These are phyloP conservation scores for Ailanthus altissimus DNA, from an alignment of 345 rosid genomes.

Conservation along the genomic window DNA sequence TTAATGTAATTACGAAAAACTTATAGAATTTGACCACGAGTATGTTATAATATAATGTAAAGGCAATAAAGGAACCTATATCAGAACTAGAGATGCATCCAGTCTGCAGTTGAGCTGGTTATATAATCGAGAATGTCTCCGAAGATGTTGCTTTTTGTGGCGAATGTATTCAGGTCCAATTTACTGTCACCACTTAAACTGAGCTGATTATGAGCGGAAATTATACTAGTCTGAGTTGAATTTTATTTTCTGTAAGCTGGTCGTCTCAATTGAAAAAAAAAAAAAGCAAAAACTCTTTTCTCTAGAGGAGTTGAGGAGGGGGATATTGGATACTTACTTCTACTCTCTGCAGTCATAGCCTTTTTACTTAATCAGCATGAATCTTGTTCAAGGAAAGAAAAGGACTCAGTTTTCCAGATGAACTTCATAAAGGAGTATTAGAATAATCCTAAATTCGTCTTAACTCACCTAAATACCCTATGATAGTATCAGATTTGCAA, in stretches of 20 bases:
- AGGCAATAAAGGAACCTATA: neutral
- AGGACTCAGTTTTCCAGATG: neutral
- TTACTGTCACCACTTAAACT: neutral
- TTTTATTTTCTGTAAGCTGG: neutral
- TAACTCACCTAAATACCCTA: neutral
- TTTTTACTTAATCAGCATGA: too few relatives aligned
- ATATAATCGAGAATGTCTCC: neutral
- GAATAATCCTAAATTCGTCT: neutral
- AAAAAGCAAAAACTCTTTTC: too few relatives aligned
- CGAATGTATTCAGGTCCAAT: neutral
- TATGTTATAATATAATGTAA: neutral
- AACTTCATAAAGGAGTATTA: neutral
- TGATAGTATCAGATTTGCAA: neutral
- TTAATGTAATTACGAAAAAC: neutral
- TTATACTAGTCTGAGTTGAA: conserved; percentile 3
- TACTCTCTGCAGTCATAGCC: too few relatives aligned
- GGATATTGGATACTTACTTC: too few relatives aligned
- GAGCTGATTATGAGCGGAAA: neutral
- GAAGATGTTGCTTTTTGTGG: neutral
- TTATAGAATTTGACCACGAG: neutral
- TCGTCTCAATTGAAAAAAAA: neutral
- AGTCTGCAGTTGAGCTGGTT: neutral
- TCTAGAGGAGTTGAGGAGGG: too few relatives aligned
- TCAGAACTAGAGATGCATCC: neutral
- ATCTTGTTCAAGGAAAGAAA: neutral